phyloP scores from a whole-genome alignment of 345 rosid genomes.

The Ricinus communis region DNA sequence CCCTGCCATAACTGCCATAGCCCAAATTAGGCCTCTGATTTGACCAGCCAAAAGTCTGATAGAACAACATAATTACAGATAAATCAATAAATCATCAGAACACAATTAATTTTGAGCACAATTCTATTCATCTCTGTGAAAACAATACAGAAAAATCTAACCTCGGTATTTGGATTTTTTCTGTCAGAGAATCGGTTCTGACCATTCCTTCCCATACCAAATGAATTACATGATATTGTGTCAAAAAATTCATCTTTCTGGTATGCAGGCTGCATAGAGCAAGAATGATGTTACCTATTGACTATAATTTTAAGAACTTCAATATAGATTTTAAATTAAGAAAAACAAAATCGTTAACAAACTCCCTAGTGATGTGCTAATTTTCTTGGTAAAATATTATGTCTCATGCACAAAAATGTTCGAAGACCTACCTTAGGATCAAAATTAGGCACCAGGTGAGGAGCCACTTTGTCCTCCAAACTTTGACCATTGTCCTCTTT shows the following conservation, averaged over 20 bases:
- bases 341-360: background rate
- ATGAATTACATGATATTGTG: constrained; percentile 44
- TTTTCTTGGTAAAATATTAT: background rate
- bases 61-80: background rate
- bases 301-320: background rate
- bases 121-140: background rate
- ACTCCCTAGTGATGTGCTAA: too few relatives aligned
- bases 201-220: constrained; percentile 29
- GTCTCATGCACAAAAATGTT: background rate
- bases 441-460: constrained; percentile 1
- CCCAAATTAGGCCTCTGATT: constrained; percentile 19
- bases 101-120: background rate
- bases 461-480: constrained; percentile 11
- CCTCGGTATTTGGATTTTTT: constrained; percentile 44
- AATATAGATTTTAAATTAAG: background rate
- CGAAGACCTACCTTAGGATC: constrained; percentile 25
- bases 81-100: background rate
- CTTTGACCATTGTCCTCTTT: constrained; percentile 17
- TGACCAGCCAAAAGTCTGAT: constrained; percentile 38
- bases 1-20: constrained; percentile 21
- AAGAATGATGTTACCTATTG: background rate
- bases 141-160: constrained; percentile 13
- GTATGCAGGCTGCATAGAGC: constrained; percentile 42
- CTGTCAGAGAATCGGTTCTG: constrained; percentile 39
- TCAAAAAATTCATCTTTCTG: constrained; percentile 51